Evolutionary conservation across 2,329 filamentous ascomycete species (phyloP), one percentile per base, ranked within the genome.

Genomic region (Cordyceps pruinosa): DNA sequence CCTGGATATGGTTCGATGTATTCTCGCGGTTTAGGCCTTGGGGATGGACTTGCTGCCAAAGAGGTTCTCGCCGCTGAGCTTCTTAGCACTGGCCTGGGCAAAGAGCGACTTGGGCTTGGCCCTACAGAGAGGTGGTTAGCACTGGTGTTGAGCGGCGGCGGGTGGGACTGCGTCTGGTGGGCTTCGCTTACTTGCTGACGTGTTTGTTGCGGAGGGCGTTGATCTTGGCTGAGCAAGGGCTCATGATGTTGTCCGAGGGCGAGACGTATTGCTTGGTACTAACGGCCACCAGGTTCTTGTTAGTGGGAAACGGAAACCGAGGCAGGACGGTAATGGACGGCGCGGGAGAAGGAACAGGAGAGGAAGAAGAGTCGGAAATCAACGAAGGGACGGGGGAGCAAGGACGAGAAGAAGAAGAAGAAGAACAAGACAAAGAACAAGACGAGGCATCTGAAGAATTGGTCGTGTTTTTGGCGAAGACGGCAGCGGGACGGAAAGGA

Each of bases 241-340:
- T 91, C 85, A 91, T 89, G 77, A 95, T 92, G 73, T 84, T 85
- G 72, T 95, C 90, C n/a, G 88, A 92, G 3, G 90, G 90, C 19
- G 88, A 92, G 70, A 92, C 78, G 73, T 92, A 93, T 63, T 80
- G 75, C 65, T 78, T 75, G 46, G 72, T 66, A 52, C 75, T 73
- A 63, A 17, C 10, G 17, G 53, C 45, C 46, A 25, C 56, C 30
- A 60, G 28, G 39, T 6, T 30, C 48, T 61, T 56, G 57, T 58
- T 58, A 61, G 49, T 39, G 32, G 51, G 56, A 44, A 35, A 48
- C 12, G 49, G 57, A 35, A 39, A 39, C 6, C 57, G 46, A n/a
- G 44, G 50, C 37, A 53, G 15, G 39, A 21, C 52, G 32, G 51
- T 51, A 30, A 55, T 39, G 17, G 57, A 41, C 46, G 56, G 55